phyloP scores from a whole-genome alignment of 2,329 filamentous ascomycete species.

The Aspergillus hiratsukae region DNA sequence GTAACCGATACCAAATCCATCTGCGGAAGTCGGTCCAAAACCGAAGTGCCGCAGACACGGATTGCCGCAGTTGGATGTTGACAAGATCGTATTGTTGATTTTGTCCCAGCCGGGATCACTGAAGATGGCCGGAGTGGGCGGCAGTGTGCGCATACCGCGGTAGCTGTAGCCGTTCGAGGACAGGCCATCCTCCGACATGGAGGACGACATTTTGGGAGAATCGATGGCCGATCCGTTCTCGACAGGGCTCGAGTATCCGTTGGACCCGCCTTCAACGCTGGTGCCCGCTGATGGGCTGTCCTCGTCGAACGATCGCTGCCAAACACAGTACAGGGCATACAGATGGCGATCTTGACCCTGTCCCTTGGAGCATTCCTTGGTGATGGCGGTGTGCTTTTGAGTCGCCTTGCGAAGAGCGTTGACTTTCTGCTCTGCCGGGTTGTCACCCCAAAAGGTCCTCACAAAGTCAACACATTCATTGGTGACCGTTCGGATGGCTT shows the following conservation, averaged over 20 bases:
- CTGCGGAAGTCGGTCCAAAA: slow-evolving; percentile 88
- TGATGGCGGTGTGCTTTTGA: slow-evolving; percentile 73
- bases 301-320: slow-evolving; percentile 84
- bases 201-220: slow-evolving; percentile 32
- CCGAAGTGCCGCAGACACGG: slow-evolving; percentile 92
- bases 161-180: slow-evolving; percentile 54
- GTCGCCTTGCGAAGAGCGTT: slow-evolving; percentile 80
- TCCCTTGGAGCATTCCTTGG: slow-evolving; percentile 80
- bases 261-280: slow-evolving; percentile 49
- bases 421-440: slow-evolving; percentile 75
- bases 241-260: slow-evolving; percentile 60
- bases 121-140: slow-evolving; percentile 68
- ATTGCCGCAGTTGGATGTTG: slow-evolving; percentile 98
- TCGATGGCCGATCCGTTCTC: slow-evolving; percentile 26
- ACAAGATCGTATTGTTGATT: slow-evolving; percentile 89
- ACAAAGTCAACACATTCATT: slow-evolving; percentile 83
- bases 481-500: slow-evolving; percentile 84
- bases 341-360: slow-evolving; percentile 89
- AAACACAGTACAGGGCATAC: slow-evolving; percentile 90
- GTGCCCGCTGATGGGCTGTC: slow-evolving; percentile 52
- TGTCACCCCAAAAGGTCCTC: slow-evolving; percentile 90
- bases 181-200: slow-evolving; percentile 39
- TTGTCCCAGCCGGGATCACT: slow-evolving; percentile 89
- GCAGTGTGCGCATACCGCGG: slow-evolving; percentile 42
- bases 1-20: slow-evolving; percentile 96